These are phyloP conservation scores for Zea luxurians DNA, from an alignment of 176 grass and related monocot species.

Conservation along the genomic window DNA sequence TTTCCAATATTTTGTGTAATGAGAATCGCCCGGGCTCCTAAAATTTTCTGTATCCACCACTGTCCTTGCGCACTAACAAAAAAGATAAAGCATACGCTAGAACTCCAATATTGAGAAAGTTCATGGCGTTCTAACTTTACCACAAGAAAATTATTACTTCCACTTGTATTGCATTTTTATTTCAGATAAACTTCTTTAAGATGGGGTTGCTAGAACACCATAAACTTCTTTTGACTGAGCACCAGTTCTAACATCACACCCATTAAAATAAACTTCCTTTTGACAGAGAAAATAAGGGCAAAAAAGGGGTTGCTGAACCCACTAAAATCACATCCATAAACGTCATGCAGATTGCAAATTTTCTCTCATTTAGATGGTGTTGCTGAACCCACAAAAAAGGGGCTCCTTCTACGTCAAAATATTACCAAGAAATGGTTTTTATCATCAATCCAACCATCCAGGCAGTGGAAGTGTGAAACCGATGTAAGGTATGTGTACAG, in stretches of 20 bases:
- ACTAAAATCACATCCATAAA: neutral
- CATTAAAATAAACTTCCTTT: neutral
- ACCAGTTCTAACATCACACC: neutral
- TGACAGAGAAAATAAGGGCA: neutral
- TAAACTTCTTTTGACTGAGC: neutral
- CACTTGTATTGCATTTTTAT: neutral
- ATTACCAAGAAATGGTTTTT: neutral
- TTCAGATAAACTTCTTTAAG: too few species aligned
- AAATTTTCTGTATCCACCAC: too few species aligned
- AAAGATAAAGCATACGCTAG: conserved; percentile 1
- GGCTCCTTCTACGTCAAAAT: neutral
- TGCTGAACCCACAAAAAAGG: neutral
- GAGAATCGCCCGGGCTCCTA: too few species aligned
- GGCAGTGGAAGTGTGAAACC: neutral
- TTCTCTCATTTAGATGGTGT: neutral
- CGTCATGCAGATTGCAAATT: neutral
- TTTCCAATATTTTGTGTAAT: too few species aligned
- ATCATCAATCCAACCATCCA: neutral
- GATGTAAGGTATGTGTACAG: neutral
- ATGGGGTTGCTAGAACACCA: too few species aligned
- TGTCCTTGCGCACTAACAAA: neutral
- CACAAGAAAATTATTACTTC: neutral
- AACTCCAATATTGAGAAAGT: neutral
- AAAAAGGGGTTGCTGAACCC: too few species aligned
- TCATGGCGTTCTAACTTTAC: neutral